These are phyloP conservation scores for Trichoderma asperellum DNA, from an alignment of 2,329 filamentous ascomycete species.

Conservation along the genomic window DNA sequence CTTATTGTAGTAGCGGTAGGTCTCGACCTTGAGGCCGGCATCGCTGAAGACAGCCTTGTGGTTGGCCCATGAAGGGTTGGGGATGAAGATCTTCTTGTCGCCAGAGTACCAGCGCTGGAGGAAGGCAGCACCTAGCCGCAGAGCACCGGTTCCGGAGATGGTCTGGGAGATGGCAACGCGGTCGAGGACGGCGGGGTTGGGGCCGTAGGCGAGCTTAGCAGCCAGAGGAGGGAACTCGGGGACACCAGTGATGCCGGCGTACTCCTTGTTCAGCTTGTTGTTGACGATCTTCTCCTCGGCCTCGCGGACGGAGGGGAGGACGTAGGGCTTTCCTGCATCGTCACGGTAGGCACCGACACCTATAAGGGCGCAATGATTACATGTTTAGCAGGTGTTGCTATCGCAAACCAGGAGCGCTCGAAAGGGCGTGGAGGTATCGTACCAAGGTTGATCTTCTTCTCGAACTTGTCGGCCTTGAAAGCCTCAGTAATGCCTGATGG, in stretches of 20 bases:
- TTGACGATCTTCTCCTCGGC: slow-evolving; percentile 87
- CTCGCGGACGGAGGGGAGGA: slow-evolving; percentile 87
- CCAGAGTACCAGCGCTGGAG: slow-evolving; percentile 87
- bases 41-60: slow-evolving; percentile 96
- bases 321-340: slow-evolving; percentile 96
- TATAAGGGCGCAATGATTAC: slow-evolving; percentile 39
- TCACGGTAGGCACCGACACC: slow-evolving; percentile 98
- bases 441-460: slow-evolving; percentile 98
- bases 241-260: slow-evolving; percentile 95
- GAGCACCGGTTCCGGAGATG: slow-evolving; percentile 95
- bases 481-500: slow-evolving; percentile 85
- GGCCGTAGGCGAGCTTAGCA: slow-evolving; percentile 86
- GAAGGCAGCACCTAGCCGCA: slow-evolving; percentile 94
- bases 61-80: slow-evolving; percentile 78
- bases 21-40: slow-evolving; percentile 85
- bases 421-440: slow-evolving; percentile 38
- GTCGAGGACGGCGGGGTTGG: slow-evolving; percentile 74
- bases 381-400: slow-evolving; percentile 28
- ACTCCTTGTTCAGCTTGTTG: slow-evolving; percentile 88
- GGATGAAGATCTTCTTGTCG: slow-evolving; percentile 95
- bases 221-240: slow-evolving; percentile 93
- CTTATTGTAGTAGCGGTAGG: slow-evolving; percentile 99
- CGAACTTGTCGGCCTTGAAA: slow-evolving; percentile 94
- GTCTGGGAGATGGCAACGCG: slow-evolving; percentile 93
- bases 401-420: slow-evolving; percentile 27